Evolutionary conservation across 805 yeast genomes (phyloP), one percentile per base, ranked within the genome.

Genomic region (Candida takata): DNA sequence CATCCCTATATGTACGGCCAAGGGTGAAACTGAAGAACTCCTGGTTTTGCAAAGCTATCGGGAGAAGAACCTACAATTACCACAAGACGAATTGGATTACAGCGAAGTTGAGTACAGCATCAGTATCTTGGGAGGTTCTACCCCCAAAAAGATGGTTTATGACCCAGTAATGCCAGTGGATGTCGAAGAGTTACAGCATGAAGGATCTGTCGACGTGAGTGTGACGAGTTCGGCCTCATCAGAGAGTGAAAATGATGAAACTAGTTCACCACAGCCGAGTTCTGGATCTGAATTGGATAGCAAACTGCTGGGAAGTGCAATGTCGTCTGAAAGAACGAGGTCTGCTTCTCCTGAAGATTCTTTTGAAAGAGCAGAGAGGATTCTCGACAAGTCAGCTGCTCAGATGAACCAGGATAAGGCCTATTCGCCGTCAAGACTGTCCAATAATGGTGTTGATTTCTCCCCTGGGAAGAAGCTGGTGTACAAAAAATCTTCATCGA

Each of bases 301-400:
- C 15, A 15, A 8, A 8, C 8, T 24, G 21, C 15, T 20, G 23
- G 15, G 31, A 10, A 9, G 5, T 8, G 16, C n/a, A 24, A 24
- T 9, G 17, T 28, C 16, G 5, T 14, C 35, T n/a, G 26, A 21
- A 20, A 27, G 14, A 20, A 19, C 30, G 19, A 8, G 18, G 21
- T 31, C 34, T 20, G 8, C 24, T 10, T 36, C 40, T 10, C 46
- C 49, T 4, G 49, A 43, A 29, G 47, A 47, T 26, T 48, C 54
- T 11, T 48, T 49, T 31, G 54, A 49, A 34, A 37, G 43, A 26
- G 44, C 41, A 16, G 54, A 49, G 27, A 27, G 38, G 5, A 18
- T 21, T 4, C 15, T 48, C 8, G 54, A 49, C 27, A 34, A 36
- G 12, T 13, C 31, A 12, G 33, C 44, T 6, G 36, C 44, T 2